Evolutionary conservation across 140 eudicot species (phyloP).

Genomic region (Anethum foeniculum): DNA sequence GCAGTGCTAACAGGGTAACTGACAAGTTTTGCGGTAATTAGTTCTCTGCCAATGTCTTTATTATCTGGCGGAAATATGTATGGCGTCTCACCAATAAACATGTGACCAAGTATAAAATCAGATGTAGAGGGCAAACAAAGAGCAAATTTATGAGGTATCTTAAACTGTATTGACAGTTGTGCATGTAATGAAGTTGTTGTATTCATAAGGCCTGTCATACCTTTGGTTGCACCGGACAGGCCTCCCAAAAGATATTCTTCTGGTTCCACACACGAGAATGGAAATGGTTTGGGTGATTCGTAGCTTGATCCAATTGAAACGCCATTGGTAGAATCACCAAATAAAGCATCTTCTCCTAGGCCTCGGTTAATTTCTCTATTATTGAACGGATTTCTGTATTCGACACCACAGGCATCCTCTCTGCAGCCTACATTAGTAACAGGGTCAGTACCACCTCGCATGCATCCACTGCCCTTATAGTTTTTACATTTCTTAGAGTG

Average conservation of each 20-base stretch:
- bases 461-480: background rate
- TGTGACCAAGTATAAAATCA: background rate
- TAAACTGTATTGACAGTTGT: slow-evolving; percentile 10
- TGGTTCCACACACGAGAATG: background rate
- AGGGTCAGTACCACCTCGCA: slow-evolving; percentile 4
- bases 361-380: background rate
- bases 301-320: background rate
- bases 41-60: slow-evolving; percentile 15
- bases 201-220: slow-evolving; percentile 23
- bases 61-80: background rate
- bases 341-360: background rate
- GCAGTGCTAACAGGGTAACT: background rate
- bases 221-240: slow-evolving; percentile 6
- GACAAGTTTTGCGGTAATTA: slow-evolving; percentile 6
- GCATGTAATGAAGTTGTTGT: slow-evolving; percentile 14
- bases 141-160: slow-evolving; percentile 22
- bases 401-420: background rate
- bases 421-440: background rate
- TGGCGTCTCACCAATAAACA: slow-evolving; percentile 20
- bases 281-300: background rate
- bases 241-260: background rate
- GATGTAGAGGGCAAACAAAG: slow-evolving; percentile 27
- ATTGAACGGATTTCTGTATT: no score
- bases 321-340: background rate
- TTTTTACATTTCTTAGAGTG: slow-evolving; percentile 4